phyloP scores from a whole-genome alignment of 2,329 filamentous ascomycete species.

The Aspergillus ochraceus region DNA sequence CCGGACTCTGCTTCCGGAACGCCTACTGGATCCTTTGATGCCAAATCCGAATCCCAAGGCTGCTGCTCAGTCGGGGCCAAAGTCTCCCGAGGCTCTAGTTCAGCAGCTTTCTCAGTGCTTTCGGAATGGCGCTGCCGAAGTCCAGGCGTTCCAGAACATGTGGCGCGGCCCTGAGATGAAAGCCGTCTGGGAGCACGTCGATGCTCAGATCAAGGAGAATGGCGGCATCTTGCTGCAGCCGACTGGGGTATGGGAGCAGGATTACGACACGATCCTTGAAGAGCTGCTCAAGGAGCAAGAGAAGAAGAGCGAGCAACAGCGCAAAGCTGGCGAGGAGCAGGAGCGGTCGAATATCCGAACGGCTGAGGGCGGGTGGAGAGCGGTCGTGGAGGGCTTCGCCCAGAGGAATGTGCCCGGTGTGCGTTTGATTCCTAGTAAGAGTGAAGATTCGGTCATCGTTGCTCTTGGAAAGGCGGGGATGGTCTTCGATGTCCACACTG shows the following conservation, averaged over 20 bases:
- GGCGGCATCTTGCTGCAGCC: conserved; percentile 39
- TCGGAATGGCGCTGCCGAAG: conserved; percentile 35
- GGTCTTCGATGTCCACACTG: conserved; percentile 33
- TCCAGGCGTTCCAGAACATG: conserved; percentile 39
- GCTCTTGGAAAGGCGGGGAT: conserved; percentile 35
- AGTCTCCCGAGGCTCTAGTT: conserved; percentile 37
- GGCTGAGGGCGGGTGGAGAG: conserved; percentile 33
- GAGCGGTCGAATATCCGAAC: conserved; percentile 29
- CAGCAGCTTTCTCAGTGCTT: conserved; percentile 37
- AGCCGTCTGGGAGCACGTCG: conserved; percentile 38
- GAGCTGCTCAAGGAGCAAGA: conserved; percentile 32
- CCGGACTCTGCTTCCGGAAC: conserved; percentile 42
- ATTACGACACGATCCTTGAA: conserved; percentile 39
- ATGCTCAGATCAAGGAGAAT: conserved; percentile 37
- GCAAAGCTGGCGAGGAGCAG: conserved; percentile 28
- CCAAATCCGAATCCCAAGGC: conserved; percentile 38
- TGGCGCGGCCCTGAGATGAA: conserved; percentile 44
- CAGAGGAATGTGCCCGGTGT: conserved; percentile 29
- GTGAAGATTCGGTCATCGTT: conserved; percentile 26
- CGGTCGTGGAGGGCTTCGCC: conserved; percentile 33
- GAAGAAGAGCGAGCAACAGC: conserved; percentile 24
- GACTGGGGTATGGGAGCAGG: conserved; percentile 40
- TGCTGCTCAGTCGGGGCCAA: conserved; percentile 20
- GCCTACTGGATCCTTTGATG: conserved; percentile 40
- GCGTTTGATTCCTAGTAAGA: conserved; percentile 25